Evolutionary conservation across 176 grass and related monocot species (phyloP), one percentile per base, ranked within the genome.

Genomic region (Saccharum spontaneum): DNA sequence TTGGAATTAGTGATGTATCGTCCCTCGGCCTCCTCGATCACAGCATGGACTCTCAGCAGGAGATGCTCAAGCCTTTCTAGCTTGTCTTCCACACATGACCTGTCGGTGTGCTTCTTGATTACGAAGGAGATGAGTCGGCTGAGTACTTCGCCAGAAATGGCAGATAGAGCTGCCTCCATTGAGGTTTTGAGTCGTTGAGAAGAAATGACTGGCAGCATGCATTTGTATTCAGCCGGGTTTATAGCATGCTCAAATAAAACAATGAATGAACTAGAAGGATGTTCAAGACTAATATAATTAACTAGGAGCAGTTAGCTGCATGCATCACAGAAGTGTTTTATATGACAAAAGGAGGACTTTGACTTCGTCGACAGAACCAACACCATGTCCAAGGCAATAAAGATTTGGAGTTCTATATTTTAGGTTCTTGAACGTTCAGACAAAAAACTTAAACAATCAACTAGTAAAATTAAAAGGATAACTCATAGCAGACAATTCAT

Each of bases 1-100:
- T 8, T 69, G 45, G 70, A 76, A 31, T 82, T 87, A 12, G 79
- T 77, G 79, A 82, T 69, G 63, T 38, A 16, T 48, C 86, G 63
- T 8, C 79, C 63, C 24, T 87, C 78, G 3, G 78, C 77, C 23
- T 79, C 39, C 24, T 79, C 77, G 24, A 63, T 54, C 2, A 73
- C 52, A 0, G 69, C 63, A 5, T 73, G 81, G 13, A 83, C 18
- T 73, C 69, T 83, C 1, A 73, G 54, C 5, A 83, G 18, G 6
- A 83, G 69, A 73, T 46, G 23, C 15, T 83, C 5, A 5, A 83
- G 6, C 38, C 54, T 73, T 73, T 73, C 38, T 16, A 83, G 36
- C 69, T 48, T 63, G 4, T 64, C 50, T 55, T 55, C 52, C 18
- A 55, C 52, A 55, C 18, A 55, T 55, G 52, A 55, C 17, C 17